Conservation (phyloP, 2,329 filamentous ascomycete genomes). For the Xylaria sp. region DNA sequence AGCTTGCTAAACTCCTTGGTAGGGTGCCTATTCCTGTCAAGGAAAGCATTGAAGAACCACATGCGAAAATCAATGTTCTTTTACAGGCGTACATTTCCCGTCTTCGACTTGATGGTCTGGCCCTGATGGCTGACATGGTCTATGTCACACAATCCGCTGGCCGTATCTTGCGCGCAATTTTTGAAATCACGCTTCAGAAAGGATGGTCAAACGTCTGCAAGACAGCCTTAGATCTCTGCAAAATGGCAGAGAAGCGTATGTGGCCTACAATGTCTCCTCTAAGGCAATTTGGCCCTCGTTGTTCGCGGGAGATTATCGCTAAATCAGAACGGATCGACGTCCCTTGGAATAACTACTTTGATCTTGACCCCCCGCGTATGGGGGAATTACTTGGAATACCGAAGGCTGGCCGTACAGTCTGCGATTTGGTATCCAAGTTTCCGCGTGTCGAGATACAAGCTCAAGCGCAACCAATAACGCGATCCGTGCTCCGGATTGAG, state of each 20-base stretch:
- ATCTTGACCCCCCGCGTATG: conserved; percentile 95
- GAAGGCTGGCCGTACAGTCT: conserved; percentile 86
- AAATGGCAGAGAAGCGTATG: conserved; percentile 99
- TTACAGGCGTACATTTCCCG: conserved; percentile 97
- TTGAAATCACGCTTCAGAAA: conserved; percentile 97
- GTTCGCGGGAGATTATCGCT: conserved; percentile 84
- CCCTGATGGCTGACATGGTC: conserved; percentile 97
- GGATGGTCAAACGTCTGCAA: conserved; percentile 95
- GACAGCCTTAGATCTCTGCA: conserved; percentile 92
- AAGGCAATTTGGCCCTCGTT: conserved; percentile 81
- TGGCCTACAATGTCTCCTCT: conserved; percentile 99
- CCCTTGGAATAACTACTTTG: conserved; percentile 92
- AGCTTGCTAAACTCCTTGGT: conserved; percentile 89
- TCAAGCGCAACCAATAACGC: conserved; percentile 92
- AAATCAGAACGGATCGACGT: conserved; percentile 97
- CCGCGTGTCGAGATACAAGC: conserved; percentile 92
- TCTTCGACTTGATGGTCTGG: conserved; percentile 91
- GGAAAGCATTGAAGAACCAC: conserved; percentile 95
- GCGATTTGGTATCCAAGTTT: conserved; percentile 89
- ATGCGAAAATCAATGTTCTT: conserved; percentile 98
- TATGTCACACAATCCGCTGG: conserved; percentile 98
- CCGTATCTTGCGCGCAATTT: conserved; percentile 93
- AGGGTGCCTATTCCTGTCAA: conserved; percentile 96
- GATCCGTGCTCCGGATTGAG: conserved; percentile 91
- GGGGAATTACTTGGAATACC: conserved; percentile 92